Evolutionary conservation across 1,284 basidiomycete species (phyloP), one percentile per base, ranked within the genome.

Genomic region (Pseudozyma sp.): DNA sequence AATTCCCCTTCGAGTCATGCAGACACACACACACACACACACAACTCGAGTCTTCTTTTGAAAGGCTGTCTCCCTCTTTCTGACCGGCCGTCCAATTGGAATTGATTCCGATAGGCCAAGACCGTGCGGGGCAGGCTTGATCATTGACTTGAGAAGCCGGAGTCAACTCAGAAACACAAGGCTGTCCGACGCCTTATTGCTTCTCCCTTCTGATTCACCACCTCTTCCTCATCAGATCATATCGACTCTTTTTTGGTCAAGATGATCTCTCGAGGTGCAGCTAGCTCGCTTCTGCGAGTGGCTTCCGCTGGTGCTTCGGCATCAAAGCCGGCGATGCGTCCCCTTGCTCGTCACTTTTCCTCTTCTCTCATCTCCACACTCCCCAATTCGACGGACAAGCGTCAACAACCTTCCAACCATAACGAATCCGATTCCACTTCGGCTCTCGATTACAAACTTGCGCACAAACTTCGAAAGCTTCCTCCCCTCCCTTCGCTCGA

Each of bases 391-490:
- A 64, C 70, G 18, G 60, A 68, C 10, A 60, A 60, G 51, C 65
- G 70, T 14, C 59, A 66, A 39, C 53, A 70, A 34, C 68, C 68
- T 2, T 59, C 58, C 35, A 56, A 67, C 36, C 60, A 59, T 1
- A 44, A 50, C 39, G 73, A 70, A 44, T 54, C 64, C 44, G 72
- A 76, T 56, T 78, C 77, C 35, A 97, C 95, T 0, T 94, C 92
- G 36, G 96, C 96, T 11, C 88, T 97, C 76, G 94, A 97, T 86
- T 98, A 97, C 89, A 95, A 96, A 88, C 81, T 91, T 85, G 63
- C 88, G 5, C 91, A 94, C 79, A 84, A 68, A 40, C 76, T 82
- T 9, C 77, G 80, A 38, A 82, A 80, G 57, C 74, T 85, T 7
- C 86, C 86, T 3, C 82, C 83, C 5, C 78, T 85, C 9, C 83